Evolutionary conservation across 257 asterid genomes (phyloP), one percentile per base, ranked within the genome.

Genomic region (Solanum piurae): DNA sequence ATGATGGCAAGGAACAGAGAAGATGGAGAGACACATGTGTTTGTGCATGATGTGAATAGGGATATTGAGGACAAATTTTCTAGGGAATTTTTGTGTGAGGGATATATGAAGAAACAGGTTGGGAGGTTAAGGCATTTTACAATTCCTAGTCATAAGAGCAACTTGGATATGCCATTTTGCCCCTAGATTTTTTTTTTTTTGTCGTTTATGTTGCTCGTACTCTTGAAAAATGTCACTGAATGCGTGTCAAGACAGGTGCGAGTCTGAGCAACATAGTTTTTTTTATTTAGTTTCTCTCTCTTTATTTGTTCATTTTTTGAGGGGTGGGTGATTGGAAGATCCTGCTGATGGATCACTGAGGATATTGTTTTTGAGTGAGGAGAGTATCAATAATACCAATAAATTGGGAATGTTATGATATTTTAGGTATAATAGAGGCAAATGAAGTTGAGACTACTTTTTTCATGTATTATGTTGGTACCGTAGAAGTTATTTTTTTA

Each of bases 31-130:
- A 96, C 99, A 21, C 92, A 96, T 42, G 95, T 96, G 83, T 90
- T 96, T 87, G 98, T 96, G 88, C 99, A 96, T 86, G 98, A 96
- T 91, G 98, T 95, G 89, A 95, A 95, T 89, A 94, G 98, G 91
- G 95, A 90, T 88, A 93, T 95, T 88, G 98, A 96, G 92, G 95
- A 96, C 88, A 92, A 88, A 66, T 95, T 94, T 33, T 96, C 98
- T 0, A 91, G 20, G 89, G 96, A 92, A 55, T 94, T 94, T 79
- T 89, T 96, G 11, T 96, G 99, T 83, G 95, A 95, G 68, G 98
- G 93, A 13, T 95, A 95, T 34, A 90, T 96, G 95, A 94, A 90
- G 94, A 93, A 90, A 84, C 97, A 95, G 89, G 95, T 92, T 8
- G 99, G 98, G 87, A 94, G 98, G 85, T 73, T 95, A 12, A 93